A percentile compares a stretch with the other conserved stretches of the same genome.
Conservation (phyloP, 1,284 basidiomycete species). For the Porodaedalea pini region DNA sequence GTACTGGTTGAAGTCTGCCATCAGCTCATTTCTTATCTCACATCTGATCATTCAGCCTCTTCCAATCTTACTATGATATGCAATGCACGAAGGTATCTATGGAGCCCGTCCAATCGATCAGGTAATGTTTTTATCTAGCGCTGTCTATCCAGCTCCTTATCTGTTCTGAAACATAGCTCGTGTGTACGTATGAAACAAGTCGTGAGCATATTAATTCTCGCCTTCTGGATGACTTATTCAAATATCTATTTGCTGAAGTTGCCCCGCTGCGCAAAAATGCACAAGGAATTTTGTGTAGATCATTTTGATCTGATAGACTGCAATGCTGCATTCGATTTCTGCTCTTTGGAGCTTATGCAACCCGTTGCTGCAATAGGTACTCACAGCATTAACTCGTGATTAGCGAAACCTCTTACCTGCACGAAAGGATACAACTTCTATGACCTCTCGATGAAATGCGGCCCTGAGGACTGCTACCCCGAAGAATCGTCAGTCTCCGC, state of each 20-base stretch:
- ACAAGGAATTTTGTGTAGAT: slow-evolving; percentile 30
- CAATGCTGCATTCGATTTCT: slow-evolving; percentile 26
- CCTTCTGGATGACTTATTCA: not conserved
- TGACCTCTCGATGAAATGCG: slow-evolving; percentile 61
- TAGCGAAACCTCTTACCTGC: not conserved
- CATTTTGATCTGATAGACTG: slow-evolving; percentile 27
- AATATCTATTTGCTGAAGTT: slow-evolving; percentile 32
- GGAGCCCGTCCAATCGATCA: slow-evolving; percentile 9
- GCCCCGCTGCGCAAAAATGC: slow-evolving; percentile 48
- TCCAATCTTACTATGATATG: slow-evolving; percentile 16
- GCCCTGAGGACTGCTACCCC: slow-evolving; percentile 45
- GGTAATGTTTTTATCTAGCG: no score
- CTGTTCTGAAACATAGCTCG: no score
- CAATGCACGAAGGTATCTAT: slow-evolving; percentile 2
- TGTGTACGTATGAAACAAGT: no score
- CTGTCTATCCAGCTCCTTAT: no score
- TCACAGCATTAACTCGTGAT: no score
- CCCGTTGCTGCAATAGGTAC: no score
- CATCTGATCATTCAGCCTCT: slow-evolving; percentile 1
- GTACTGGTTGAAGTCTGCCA: slow-evolving; percentile 24
- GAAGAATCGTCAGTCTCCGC: no score
- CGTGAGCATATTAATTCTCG: not conserved
- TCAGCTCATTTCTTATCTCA: not conserved
- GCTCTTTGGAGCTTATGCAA: slow-evolving; percentile 20
- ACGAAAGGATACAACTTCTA: slow-evolving; percentile 49